Base-by-base conservation (phyloP, 2,329 filamentous ascomycete genomes). In the Pseudogymnoascus sp. region DNA sequence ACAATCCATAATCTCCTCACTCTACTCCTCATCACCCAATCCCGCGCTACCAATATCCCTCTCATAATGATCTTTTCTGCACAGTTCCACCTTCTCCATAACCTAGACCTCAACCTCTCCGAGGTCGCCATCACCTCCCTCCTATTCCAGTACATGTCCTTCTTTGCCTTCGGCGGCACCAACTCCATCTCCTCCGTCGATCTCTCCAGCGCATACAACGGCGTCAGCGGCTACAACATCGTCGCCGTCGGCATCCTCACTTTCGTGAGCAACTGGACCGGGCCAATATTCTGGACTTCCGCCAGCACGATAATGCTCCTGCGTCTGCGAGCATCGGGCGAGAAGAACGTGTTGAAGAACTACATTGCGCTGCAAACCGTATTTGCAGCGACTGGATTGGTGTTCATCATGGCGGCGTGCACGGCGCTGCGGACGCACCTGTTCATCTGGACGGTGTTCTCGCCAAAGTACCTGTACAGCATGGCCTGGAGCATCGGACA, bases 361-460 rank as follows among this genome's bases (percentile, higher is more conserved):
- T 86, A 94, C 70, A 70, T 88, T 0, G 76, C 81, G 0, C 68
- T 89, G 39, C 73, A 89, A 68, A 96, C 91, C 1, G 73, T 87
- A 9, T 96, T 94, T 71, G 77, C 83, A 9, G 80, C 88, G 1
- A 77, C 78, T 1, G 85, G 84, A 65, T 74, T 90, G 60, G 74
- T 84, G 2, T 87, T 85, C 53, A 87, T 97, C 22, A 97, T 97
- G 93, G 84, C 82, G 12, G 91, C 93, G 14, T 99, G 94, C 73
- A 91, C 89, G 57, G 79, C 83, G 6, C 74, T 99, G 70, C 80
- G 93, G 66, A 91, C 90, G 30, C 94, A 99, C 78, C 74, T 99
- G 62, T 99, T 99, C 72, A 92, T 99, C 64, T 99, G 94, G 94
- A 97, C 93, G 0, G 94, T 99, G 9, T 99, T 99, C 74, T 96